Conservation (phyloP, 2,329 filamentous ascomycete species). For the Fusarium armeniacum region DNA sequence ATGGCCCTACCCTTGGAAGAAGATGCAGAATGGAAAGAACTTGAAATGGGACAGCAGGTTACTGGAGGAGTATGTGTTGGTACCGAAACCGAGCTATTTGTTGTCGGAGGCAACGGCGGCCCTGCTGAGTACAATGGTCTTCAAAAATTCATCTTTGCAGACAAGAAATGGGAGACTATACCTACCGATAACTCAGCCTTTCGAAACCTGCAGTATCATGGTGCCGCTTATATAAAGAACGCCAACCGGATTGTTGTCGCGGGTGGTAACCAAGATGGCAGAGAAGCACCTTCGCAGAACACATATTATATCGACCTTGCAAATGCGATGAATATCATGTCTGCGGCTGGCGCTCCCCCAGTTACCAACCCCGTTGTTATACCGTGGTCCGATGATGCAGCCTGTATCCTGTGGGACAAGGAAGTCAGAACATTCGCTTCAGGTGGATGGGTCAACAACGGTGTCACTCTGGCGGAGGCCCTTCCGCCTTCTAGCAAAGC, state of each 20-base stretch:
- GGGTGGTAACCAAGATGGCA: slow-evolving; percentile 77
- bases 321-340: slow-evolving; percentile 72
- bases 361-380: slow-evolving; percentile 79
- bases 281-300: slow-evolving; percentile 71
- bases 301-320: slow-evolving; percentile 80
- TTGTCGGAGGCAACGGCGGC: slow-evolving; percentile 79
- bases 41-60: slow-evolving; percentile 77
- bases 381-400: slow-evolving; percentile 78
- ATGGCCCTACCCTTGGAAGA: slow-evolving; percentile 77
- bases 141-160: slow-evolving; percentile 74
- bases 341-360: slow-evolving; percentile 71
- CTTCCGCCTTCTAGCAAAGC: slow-evolving; percentile 70
- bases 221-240: slow-evolving; percentile 78
- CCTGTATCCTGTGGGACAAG: slow-evolving; percentile 76
- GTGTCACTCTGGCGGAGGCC: slow-evolving; percentile 72
- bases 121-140: slow-evolving; percentile 77
- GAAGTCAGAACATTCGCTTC: slow-evolving; percentile 79
- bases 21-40: slow-evolving; percentile 78
- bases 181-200: slow-evolving; percentile 52
- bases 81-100: slow-evolving; percentile 78
- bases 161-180: slow-evolving; percentile 66
- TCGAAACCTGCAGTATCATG: slow-evolving; percentile 79
- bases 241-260: slow-evolving; percentile 83
- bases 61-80: slow-evolving; percentile 83
- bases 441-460: slow-evolving; percentile 73